Percentiles rank a stretch among this genome's conserved stretches.
phyloP scores from a whole-genome alignment of 2,329 filamentous ascomycete genomes.

The Fusarium pseudograminearum region DNA sequence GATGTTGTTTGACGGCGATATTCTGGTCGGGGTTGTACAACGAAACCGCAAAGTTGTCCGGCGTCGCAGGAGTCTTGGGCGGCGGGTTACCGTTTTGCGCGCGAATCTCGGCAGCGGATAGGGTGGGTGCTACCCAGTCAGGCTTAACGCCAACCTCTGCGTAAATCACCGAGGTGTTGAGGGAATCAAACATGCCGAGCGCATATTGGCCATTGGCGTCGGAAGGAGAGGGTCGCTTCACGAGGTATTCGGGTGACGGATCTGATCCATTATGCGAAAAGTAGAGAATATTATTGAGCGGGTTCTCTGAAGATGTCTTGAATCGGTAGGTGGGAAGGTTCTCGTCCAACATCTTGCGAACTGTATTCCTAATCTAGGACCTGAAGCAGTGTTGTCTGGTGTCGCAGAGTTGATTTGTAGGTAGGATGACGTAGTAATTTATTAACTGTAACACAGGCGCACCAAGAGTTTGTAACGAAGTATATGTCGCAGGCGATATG shows the following conservation, averaged over 20 bases:
- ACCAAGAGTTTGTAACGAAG: background rate
- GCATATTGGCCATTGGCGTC: slow-evolving; percentile 86
- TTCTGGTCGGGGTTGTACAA: slow-evolving; percentile 95
- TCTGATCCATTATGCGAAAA: slow-evolving; percentile 82
- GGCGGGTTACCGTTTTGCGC: slow-evolving; percentile 70
- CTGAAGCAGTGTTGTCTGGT: slow-evolving; percentile 5
- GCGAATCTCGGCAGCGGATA: slow-evolving; percentile 84
- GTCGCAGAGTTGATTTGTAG: slow-evolving; percentile 15
- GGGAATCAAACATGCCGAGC: slow-evolving; percentile 84
- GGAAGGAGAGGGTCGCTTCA: slow-evolving; percentile 78
- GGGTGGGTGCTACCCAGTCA: slow-evolving; percentile 84
- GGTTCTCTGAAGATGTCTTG: slow-evolving; percentile 64
- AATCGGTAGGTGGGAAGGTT: slow-evolving; percentile 83
- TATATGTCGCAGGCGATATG: background rate
- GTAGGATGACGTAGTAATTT: slow-evolving; percentile 27
- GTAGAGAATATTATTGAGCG: slow-evolving; percentile 68
- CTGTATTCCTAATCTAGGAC: background rate
- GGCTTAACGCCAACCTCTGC: slow-evolving; percentile 88
- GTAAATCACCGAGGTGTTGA: slow-evolving; percentile 83
- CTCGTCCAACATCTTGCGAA: slow-evolving; percentile 82
- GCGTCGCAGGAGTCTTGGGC: slow-evolving; percentile 76
- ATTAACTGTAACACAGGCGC: slow-evolving; percentile 4
- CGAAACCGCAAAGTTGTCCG: slow-evolving; percentile 83
- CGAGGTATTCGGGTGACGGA: slow-evolving; percentile 81
- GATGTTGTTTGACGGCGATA: slow-evolving; percentile 75